Conservation (phyloP, 192 early-diverging fungal species). For the Gigaspora rosea region DNA sequence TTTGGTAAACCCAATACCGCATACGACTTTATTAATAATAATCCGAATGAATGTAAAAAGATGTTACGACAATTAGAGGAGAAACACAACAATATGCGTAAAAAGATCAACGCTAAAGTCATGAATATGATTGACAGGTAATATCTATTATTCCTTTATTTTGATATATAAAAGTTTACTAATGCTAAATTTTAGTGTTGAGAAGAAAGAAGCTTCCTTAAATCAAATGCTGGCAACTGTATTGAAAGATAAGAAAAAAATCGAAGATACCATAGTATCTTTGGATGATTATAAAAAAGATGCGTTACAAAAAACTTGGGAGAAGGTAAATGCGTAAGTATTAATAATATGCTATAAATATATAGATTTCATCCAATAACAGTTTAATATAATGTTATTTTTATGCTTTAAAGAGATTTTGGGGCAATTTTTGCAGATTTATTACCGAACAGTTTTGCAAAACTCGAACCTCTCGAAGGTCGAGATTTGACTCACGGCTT, state of each 20-base stretch:
- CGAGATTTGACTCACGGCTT: conserved; percentile 79
- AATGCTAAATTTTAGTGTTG: conserved; percentile 57
- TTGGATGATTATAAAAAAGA: conserved; percentile 92
- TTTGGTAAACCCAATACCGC: conserved; percentile 83
- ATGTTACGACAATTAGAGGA: conserved; percentile 74
- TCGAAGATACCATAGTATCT: conserved; percentile 87
- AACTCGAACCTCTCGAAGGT: conserved; percentile 84
- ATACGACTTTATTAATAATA: conserved; percentile 82
- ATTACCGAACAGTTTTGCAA: conserved; percentile 88
- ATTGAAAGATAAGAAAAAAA: conserved; percentile 91
- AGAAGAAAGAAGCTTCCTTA: conserved; percentile 84
- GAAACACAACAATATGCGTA: conserved; percentile 77
- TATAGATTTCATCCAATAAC: neutral
- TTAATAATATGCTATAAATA: neutral
- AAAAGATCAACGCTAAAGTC: conserved; percentile 89
- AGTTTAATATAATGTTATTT: conserved; percentile 20
- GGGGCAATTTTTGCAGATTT: conserved; percentile 95
- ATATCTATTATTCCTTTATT: conserved; percentile 32
- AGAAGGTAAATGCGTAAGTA: conserved; percentile 81
- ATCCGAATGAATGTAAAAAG: conserved; percentile 74
- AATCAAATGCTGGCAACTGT: conserved; percentile 89
- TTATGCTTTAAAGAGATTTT: conserved; percentile 73
- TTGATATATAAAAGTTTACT: neutral
- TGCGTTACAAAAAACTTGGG: conserved; percentile 85
- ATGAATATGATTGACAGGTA: conserved; percentile 93